Conservation (phyloP, 305 asterid genomes). For the Solanum chacoense region DNA sequence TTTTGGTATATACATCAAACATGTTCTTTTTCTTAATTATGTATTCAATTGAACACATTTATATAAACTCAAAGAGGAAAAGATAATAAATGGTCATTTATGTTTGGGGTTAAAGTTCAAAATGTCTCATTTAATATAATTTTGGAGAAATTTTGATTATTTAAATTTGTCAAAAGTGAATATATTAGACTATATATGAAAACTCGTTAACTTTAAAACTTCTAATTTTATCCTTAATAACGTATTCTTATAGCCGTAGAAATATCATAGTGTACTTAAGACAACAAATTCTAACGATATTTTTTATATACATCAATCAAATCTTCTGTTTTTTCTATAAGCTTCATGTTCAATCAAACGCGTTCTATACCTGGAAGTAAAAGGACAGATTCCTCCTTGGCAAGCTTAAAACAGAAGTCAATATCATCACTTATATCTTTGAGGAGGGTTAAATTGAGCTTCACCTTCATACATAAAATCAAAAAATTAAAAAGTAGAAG, state of each 20-base stretch:
- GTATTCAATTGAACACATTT: background rate
- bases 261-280: background rate
- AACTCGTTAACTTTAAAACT: background rate
- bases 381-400: conserved; percentile 13
- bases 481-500: background rate
- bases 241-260: background rate
- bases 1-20: background rate
- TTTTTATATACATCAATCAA: background rate
- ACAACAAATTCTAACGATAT: background rate
- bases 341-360: background rate
- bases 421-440: conserved; percentile 4
- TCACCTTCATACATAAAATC: conserved; percentile 2
- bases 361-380: conserved; percentile 6
- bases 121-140: background rate
- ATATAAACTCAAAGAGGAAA: background rate
- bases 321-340: background rate
- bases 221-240: background rate
- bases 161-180: background rate
- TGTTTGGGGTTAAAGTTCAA: background rate
- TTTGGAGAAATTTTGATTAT: background rate
- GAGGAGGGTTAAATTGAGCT: background rate
- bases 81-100: background rate
- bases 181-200: background rate
- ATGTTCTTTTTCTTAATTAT: background rate
- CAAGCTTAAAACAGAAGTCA: conserved; percentile 10